Conservation (phyloP, 768 basidiomycete species). For the Galerina marginata region DNA sequence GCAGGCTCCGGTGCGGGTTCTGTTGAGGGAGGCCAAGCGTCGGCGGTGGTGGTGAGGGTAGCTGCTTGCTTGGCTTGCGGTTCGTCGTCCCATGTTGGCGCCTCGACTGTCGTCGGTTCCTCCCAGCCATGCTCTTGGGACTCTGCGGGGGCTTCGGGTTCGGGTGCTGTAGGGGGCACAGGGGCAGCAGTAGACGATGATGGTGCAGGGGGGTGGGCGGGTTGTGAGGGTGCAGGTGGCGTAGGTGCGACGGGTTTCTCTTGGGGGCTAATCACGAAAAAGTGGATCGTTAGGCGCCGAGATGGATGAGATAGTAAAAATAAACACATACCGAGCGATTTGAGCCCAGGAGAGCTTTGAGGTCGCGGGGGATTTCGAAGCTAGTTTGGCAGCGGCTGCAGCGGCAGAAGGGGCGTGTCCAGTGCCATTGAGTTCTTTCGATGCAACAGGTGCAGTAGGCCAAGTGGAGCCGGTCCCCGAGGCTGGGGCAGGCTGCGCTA, state of each 20-base stretch:
- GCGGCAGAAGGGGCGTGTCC: slow-evolving; percentile 23
- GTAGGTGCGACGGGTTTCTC: slow-evolving; percentile 62
- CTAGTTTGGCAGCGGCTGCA: slow-evolving; percentile 35
- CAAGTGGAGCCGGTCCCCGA: slow-evolving; percentile 41
- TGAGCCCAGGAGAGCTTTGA: slow-evolving; percentile 89
- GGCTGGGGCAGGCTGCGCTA: slow-evolving; percentile 32
- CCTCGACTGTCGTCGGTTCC: slow-evolving; percentile 73
- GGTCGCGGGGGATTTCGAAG: slow-evolving; percentile 66
- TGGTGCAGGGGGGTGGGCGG: slow-evolving; percentile 39
- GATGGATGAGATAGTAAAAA: slow-evolving; percentile 7
- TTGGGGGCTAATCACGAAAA: slow-evolving; percentile 51
- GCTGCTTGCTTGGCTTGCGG: slow-evolving; percentile 44
- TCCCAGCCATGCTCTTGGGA: slow-evolving; percentile 58
- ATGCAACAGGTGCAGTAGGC: slow-evolving; percentile 34
- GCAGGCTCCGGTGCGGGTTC: slow-evolving; percentile 27
- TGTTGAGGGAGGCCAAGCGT: slow-evolving; percentile 39
- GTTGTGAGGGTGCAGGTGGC: slow-evolving; percentile 39
- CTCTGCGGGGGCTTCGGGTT: slow-evolving; percentile 39
- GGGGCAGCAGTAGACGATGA: slow-evolving; percentile 34
- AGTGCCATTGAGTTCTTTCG: slow-evolving; percentile 45
- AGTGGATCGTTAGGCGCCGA: not conserved
- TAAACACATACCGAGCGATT: slow-evolving; percentile 66
- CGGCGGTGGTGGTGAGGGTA: slow-evolving; percentile 17
- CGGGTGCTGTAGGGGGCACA: slow-evolving; percentile 28
- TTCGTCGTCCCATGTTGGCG: slow-evolving; percentile 77